These are phyloP conservation scores for Eucalyptus erythrocorys DNA, from an alignment of 345 rosid species.

Conservation along the genomic window DNA sequence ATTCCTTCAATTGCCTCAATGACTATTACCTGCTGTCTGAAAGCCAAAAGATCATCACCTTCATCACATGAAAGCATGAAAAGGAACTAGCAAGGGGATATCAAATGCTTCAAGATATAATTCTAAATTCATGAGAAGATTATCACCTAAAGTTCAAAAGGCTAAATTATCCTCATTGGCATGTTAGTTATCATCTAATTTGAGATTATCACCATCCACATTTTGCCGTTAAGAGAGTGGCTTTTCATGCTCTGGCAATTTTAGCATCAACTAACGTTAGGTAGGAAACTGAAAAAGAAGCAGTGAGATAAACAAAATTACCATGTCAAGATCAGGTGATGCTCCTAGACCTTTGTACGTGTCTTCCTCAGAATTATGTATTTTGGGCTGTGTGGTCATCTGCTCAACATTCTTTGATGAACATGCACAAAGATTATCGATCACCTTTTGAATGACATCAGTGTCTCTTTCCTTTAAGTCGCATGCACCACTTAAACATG, in stretches of 20 bases:
- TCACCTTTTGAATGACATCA: conserved; percentile 42
- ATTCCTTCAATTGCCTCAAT: neutral
- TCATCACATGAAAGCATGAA: neutral
- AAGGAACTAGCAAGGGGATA: neutral
- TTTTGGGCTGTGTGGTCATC: conserved; percentile 8
- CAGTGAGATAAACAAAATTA: neutral
- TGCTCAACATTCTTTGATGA: conserved; percentile 16
- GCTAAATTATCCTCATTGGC: neutral
- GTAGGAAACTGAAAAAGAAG: neutral
- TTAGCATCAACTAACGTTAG: neutral
- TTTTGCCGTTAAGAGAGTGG: neutral
- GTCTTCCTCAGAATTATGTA: neutral
- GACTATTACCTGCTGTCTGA: neutral
- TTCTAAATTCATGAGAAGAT: neutral
- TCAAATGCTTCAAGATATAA: neutral
- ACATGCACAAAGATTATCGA: conserved; percentile 41
- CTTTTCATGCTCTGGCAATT: neutral
- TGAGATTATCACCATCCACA: neutral
- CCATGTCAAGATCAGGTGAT: neutral
- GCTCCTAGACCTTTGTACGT: neutral
- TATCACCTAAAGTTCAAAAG: neutral
- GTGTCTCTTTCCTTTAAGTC: conserved; percentile 40
- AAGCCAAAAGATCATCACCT: neutral
- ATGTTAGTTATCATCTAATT: neutral
- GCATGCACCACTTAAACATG: conserved; percentile 39